Evolutionary conservation across 2,329 filamentous ascomycete species (phyloP), one percentile per base, ranked within the genome.

Genomic region (Penicillium rolfsii): DNA sequence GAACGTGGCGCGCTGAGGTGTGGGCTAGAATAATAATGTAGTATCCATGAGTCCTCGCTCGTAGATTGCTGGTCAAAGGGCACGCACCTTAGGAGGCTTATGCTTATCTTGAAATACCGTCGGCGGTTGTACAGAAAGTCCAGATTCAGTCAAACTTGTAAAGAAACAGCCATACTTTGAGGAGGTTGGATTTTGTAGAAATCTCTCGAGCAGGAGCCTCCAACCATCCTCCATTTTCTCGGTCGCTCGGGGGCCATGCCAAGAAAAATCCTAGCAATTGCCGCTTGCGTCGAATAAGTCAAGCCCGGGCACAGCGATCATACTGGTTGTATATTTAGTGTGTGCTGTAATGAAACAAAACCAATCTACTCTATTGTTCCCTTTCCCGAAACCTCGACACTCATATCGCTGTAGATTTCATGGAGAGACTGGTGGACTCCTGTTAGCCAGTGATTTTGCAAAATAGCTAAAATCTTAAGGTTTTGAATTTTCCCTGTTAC

Each of bases 391-490:
- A 26, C 43, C 43, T 46, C 22, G 22, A 46, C 43, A 46, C 19
- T 46, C 22, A 26, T 46, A 11, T 46, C 8, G 43, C 14, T 46
- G 22, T 46, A 46, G 43, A 46, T 46, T 14, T 46, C 22, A 46
- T 46, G 22, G 43, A 26, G 43, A 46, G 43, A 46, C 43, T 46
- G 22, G 43, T 46, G 22, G 43, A 46, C 43, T 46, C 43, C 43
- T 46, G 43, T 46, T 46, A 46, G 43, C 26, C 22, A 46, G 43
- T 46, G 43, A 46, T 46, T 46, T 46, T 46, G 43, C 43, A 46
- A 46, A 46, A 46, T 46, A 46, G 43, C 43, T 22, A 46, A 6
- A 46, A 46, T 46, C 19, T 46, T 46, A 46, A 46, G 43, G 43
- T 12, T 46, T 46, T 46, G 8, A 9, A 46, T 26, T 26, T 46